phyloP scores from a whole-genome alignment of 352 stramenopile species.

The Thalassiosira mediterranea region DNA sequence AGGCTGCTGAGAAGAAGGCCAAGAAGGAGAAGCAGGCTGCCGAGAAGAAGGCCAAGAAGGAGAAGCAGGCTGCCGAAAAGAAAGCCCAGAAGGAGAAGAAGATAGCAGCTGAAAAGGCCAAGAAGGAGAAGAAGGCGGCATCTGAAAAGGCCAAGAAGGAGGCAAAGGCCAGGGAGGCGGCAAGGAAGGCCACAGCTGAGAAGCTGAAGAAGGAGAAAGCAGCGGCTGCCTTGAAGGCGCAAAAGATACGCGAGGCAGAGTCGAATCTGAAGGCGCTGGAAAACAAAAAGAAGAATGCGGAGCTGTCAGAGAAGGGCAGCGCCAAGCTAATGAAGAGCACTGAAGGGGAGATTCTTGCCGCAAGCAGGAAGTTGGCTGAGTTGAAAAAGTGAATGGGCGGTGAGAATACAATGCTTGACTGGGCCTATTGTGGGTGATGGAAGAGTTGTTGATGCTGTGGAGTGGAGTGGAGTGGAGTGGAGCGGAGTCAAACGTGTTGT shows the following conservation, averaged over 20 bases:
- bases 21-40: conserved; percentile 78
- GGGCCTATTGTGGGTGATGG: too few relatives aligned
- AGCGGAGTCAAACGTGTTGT: too few relatives aligned
- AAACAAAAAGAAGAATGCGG: conserved; percentile 26
- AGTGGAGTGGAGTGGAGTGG: too few relatives aligned
- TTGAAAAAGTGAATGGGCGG: conserved; percentile 20
- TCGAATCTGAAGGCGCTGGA: conserved; percentile 16
- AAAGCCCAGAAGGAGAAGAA: conserved; percentile 20
- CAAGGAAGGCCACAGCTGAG: conserved; percentile 64
- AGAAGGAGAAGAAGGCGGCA: conserved; percentile 1
- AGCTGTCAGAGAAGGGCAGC: conserved; percentile 11
- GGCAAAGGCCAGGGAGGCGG: conserved; percentile 67
- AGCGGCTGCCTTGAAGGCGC: conserved; percentile 27
- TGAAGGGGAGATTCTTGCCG: conserved; percentile 22
- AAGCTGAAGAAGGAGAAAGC: conserved; percentile 73
- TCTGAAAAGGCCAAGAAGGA: conserved; percentile 46
- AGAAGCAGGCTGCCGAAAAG: conserved; percentile 68
- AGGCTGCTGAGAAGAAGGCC: conserved; percentile 76
- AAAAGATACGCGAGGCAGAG: conserved; percentile 26
- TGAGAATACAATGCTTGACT: too few relatives aligned
- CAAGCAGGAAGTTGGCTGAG: conserved; percentile 29
- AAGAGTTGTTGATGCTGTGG: too few relatives aligned
- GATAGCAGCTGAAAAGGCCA: neutral
- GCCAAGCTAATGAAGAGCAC: conserved; percentile 5
- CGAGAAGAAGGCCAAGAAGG: conserved; percentile 67